Percentiles rank a stretch among this genome's conserved stretches.
These are phyloP conservation scores for Aspergillus sp. DNA, from an alignment of 2,329 filamentous ascomycete species.

Conservation along the genomic window DNA sequence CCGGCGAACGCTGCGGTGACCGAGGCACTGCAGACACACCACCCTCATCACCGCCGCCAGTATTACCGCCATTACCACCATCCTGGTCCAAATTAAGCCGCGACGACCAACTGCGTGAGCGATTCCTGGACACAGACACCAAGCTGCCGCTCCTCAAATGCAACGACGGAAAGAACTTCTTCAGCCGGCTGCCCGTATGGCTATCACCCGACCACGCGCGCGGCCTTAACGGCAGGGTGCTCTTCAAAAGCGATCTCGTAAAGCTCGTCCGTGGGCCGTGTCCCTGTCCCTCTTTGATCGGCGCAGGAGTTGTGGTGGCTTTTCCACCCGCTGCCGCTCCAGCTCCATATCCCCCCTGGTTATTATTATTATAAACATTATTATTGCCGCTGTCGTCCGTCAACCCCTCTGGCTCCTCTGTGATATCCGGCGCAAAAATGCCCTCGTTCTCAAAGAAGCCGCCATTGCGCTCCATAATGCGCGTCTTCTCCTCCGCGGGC, in stretches of 20 bases:
- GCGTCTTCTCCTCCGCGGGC: constrained; percentile 60
- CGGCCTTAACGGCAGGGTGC: constrained; percentile 31
- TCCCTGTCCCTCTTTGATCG: not conserved
- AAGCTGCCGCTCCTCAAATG: constrained; percentile 28
- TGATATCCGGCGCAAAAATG: constrained; percentile 31
- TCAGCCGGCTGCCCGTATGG: constrained; percentile 25
- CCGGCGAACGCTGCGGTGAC: constrained; percentile 7
- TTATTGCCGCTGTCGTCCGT: not conserved
- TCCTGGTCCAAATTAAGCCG: constrained; percentile 21
- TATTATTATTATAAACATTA: not conserved
- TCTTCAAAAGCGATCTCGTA: constrained; percentile 36
- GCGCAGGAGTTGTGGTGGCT: not conserved
- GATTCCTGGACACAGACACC: constrained; percentile 14
- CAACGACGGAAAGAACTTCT: constrained; percentile 36
- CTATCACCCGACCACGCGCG: constrained; percentile 38
- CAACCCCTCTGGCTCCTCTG: constrained; percentile 32
- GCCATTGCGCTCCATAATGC: constrained; percentile 52
- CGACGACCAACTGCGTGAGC: constrained; percentile 28
- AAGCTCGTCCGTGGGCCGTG: constrained; percentile 28
- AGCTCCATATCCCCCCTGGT: constrained; percentile 3
- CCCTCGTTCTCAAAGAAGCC: constrained; percentile 47
- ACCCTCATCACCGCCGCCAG: not conserved
- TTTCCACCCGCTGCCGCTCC: not conserved
- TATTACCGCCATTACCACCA: not conserved
- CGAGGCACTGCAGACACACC: constrained; percentile 7